phyloP scores from a whole-genome alignment of 1,284 basidiomycete species.

The Sporisorium exsertum region DNA sequence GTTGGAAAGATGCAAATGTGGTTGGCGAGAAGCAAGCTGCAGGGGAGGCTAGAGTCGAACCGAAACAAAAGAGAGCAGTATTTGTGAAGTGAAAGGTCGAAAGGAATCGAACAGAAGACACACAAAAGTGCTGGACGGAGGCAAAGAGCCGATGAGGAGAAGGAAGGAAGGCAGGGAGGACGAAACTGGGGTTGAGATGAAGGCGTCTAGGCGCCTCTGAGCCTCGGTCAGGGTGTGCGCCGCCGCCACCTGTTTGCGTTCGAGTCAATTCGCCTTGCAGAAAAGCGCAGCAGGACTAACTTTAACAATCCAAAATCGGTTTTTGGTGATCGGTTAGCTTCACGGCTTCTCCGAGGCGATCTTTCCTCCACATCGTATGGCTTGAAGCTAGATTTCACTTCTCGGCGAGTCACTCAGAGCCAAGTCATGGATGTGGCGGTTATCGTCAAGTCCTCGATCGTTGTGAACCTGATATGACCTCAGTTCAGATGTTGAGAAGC shows the following conservation, averaged over 20 bases:
- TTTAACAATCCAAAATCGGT: background rate
- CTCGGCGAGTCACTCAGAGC: background rate
- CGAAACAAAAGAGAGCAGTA: slow-evolving; percentile 18
- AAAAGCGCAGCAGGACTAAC: slow-evolving; percentile 2
- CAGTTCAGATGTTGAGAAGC: background rate
- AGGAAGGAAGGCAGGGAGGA: background rate
- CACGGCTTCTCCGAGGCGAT: slow-evolving; percentile 8
- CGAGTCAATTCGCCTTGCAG: background rate
- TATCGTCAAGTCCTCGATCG: background rate
- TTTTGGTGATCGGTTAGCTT: slow-evolving; percentile 12
- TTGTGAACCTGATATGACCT: background rate
- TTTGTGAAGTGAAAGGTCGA: slow-evolving; percentile 13
- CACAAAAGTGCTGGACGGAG: slow-evolving; percentile 40
- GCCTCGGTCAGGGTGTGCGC: background rate
- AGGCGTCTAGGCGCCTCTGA: background rate
- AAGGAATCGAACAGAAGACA: slow-evolving; percentile 15
- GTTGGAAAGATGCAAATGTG: slow-evolving; percentile 30
- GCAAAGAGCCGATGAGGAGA: slow-evolving; percentile 40
- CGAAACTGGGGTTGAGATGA: background rate
- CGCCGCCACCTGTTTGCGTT: background rate
- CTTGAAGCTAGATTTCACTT: background rate
- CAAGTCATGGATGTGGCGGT: background rate
- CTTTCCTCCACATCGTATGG: slow-evolving; percentile 15
- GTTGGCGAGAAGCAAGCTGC: slow-evolving; percentile 13
- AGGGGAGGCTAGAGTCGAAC: slow-evolving; percentile 11